phyloP scores from a whole-genome alignment of 2,329 filamentous ascomycete species.

The Aspergillus fumigatus region DNA sequence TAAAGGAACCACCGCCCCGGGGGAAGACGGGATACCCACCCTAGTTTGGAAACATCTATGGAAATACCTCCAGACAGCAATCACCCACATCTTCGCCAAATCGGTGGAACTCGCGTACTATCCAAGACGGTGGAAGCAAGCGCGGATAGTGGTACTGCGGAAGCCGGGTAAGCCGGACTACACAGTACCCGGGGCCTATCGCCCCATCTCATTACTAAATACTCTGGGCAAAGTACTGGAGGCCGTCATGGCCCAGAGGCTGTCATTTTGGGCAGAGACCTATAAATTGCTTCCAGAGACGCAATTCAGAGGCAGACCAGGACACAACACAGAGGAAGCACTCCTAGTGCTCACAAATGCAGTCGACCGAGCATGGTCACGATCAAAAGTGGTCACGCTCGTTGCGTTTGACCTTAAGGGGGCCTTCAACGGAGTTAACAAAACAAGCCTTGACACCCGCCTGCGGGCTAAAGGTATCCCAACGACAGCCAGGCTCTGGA shows the following conservation, averaged over 20 bases:
- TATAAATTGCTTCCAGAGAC: conserved; percentile 18
- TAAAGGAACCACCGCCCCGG: conserved; percentile 15
- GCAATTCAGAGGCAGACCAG: conserved; percentile 19
- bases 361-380: conserved; percentile 13
- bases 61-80: conserved; percentile 2
- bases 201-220: conserved; percentile 23
- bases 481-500: no score
- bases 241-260: conserved; percentile 14
- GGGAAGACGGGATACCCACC: conserved; percentile 11
- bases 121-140: conserved; percentile 13
- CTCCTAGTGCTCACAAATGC: conserved; percentile 17
- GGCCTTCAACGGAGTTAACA: conserved; percentile 16
- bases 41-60: conserved; percentile 11
- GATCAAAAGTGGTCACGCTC: conserved; percentile 14
- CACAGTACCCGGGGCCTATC: conserved; percentile 16
- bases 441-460: conserved; percentile 4
- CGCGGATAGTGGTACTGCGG: conserved; percentile 18
- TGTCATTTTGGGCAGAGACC: conserved; percentile 16
- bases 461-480: neutral
- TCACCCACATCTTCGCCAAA: conserved; percentile 10
- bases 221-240: conserved; percentile 21
- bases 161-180: conserved; percentile 26
- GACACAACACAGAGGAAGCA: conserved; percentile 16
- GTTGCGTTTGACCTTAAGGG: conserved; percentile 16
- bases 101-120: conserved; percentile 15